These are phyloP conservation scores for Aspergillus heteromorphus DNA, from an alignment of 495 filamentous ascomycete species.

Conservation along the genomic window DNA sequence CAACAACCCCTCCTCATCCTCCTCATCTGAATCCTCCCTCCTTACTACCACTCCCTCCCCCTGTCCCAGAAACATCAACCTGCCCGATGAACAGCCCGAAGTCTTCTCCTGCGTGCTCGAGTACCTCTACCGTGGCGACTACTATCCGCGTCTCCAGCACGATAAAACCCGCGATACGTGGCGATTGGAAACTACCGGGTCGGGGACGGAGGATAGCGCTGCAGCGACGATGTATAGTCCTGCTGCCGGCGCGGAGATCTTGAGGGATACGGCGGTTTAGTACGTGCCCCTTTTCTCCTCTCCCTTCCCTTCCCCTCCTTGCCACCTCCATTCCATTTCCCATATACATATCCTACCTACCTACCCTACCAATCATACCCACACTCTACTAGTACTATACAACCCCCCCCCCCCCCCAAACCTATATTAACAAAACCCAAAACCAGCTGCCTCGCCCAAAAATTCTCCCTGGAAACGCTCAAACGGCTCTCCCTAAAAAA, in stretches of 20 bases:
- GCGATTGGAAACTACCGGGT: constrained; percentile 62
- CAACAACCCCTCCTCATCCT: background rate
- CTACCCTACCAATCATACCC: background rate
- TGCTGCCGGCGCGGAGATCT: constrained; percentile 57
- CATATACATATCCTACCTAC: background rate
- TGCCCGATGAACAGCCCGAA: constrained; percentile 83
- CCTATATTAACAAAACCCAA: background rate
- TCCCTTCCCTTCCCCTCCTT: background rate
- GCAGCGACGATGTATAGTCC: constrained; percentile 66
- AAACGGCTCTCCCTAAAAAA: constrained; percentile 80
- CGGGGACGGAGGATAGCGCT: constrained; percentile 20
- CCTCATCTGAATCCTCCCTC: constrained; percentile 7
- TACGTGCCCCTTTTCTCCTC: constrained; percentile 18
- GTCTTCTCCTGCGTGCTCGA: constrained; percentile 88
- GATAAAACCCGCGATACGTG: constrained; percentile 62
- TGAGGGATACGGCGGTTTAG: constrained; percentile 89
- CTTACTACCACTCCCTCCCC: constrained; percentile 9
- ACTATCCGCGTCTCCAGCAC: constrained; percentile 71
- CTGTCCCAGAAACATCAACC: constrained; percentile 53
- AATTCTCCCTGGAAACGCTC: constrained; percentile 73
- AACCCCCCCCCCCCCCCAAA: background rate
- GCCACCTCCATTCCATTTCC: too few relatives aligned
- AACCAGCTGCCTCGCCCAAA: constrained; percentile 66
- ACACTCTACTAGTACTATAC: too few relatives aligned
- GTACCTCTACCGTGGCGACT: constrained; percentile 92